Evolutionary conservation across 345 rosid genomes (phyloP), one percentile per base, ranked within the genome.

Genomic region (Streptanthus diversifolius): DNA sequence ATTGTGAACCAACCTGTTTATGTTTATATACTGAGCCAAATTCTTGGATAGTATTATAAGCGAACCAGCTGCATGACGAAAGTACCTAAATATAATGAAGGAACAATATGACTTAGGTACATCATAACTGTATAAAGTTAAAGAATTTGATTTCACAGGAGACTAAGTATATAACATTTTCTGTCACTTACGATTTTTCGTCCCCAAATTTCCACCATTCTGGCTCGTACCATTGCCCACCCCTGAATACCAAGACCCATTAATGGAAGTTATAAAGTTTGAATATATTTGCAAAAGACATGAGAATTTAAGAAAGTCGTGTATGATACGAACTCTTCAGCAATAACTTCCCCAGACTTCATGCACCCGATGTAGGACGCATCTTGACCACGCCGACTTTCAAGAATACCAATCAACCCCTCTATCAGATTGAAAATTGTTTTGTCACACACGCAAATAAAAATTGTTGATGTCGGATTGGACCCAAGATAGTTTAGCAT

Each of bases 151-250:
- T 65, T 47, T 5, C 17, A 51, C 14, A 22, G 14, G 65, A 58
- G 41, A 63, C 19, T 12, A 67, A 14, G 30, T 40, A 40, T 21
- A 74, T 33, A 29, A 33, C 17, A 29, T 13, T 25, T 41, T 24
- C n/a, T 59, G 72, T 45, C 53, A 87, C 99, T 88, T 86, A 95
- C 99, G 96, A 85, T 83, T 91, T 91, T 66, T 83, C 88, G 36
- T 90, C 96, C 44, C 99, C 96, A 64, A 91, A 91, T 75, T 90
- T 95, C 99, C 97, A 91, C 97, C 99, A 95, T 3, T 95, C 99
- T 25, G 99, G 90, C 73, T 95, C 99, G 73, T 86, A 88, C 99
- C 99, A 95, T 77, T 76, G 84, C 68, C 55, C 84, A 77, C 93
- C 97, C 87, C 99, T 95, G 84, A 70, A 79, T 64, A 71, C 43